phyloP scores from a whole-genome alignment of 2,329 filamentous ascomycete species.

The Chaetothyriales sp. region DNA sequence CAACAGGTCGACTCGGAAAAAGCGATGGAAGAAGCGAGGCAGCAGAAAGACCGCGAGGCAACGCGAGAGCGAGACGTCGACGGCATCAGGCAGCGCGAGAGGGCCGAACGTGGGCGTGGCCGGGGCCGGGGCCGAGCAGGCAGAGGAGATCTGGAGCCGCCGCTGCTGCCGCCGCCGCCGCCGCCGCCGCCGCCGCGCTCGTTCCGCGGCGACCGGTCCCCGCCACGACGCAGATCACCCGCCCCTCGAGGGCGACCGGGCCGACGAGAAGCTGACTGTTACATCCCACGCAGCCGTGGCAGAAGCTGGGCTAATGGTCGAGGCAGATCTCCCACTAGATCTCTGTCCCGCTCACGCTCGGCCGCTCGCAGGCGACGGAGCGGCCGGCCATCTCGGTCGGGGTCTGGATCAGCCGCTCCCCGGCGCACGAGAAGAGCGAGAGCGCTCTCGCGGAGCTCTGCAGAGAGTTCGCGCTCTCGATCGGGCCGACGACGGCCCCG shows the following conservation, averaged over 20 bases:
- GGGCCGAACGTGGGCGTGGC: conserved; percentile 22
- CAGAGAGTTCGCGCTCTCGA: conserved; percentile 20
- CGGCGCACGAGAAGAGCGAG: not conserved
- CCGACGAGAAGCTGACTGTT: conserved; percentile 42
- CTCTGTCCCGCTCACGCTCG: conserved; percentile 21
- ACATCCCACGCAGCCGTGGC: conserved; percentile 37
- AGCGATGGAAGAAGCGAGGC: conserved; percentile 35
- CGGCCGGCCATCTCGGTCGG: conserved; percentile 20
- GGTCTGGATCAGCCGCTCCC: conserved; percentile 3
- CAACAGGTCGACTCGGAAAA: conserved; percentile 33
- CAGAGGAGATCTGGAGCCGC: conserved; percentile 30
- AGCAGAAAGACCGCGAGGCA: conserved; percentile 26
- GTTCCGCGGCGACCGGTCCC: conserved; percentile 38
- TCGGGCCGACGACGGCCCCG: conserved; percentile 14
- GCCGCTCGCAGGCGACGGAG: conserved; percentile 19
- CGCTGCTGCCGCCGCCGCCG: no score
- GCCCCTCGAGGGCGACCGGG: conserved; percentile 33
- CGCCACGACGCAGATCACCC: conserved; percentile 36
- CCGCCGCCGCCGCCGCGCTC: no score
- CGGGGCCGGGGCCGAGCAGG: conserved; percentile 25
- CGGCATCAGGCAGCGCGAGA: conserved; percentile 46
- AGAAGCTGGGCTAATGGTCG: conserved; percentile 22
- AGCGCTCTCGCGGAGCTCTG: not conserved
- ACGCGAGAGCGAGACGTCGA: conserved; percentile 59
- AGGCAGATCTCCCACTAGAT: conserved; percentile 27